phyloP scores from a whole-genome alignment of 176 grass and related monocot genomes.

The Bromus sterilis region DNA sequence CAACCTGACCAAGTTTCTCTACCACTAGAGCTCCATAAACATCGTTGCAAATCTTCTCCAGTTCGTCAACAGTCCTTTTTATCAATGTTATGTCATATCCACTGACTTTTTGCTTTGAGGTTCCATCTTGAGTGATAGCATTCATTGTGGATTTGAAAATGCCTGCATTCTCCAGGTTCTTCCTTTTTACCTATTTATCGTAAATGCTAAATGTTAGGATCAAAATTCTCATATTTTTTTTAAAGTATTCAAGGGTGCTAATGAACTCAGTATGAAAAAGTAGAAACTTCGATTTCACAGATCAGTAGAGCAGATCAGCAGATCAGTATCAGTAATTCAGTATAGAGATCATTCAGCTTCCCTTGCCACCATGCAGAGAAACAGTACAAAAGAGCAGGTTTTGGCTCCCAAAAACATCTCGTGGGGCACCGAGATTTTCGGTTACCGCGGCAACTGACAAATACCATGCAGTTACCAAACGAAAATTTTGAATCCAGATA shows the following conservation, averaged over 20 bases:
- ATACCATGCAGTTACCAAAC: too few relatives aligned
- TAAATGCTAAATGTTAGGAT: neutral
- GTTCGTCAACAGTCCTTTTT: neutral
- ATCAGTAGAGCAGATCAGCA: too few relatives aligned
- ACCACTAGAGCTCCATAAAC: neutral
- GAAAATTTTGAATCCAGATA: too few relatives aligned
- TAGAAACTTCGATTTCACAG: too few relatives aligned
- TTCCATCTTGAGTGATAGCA: neutral
- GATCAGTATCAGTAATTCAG: too few relatives aligned
- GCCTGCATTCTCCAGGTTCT: neutral
- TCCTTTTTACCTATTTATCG: neutral
- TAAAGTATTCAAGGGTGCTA: neutral
- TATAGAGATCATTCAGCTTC: too few relatives aligned
- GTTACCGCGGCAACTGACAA: too few relatives aligned
- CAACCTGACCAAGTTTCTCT: slow-evolving; percentile 15
- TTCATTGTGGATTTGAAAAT: neutral
- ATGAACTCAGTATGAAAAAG: neutral
- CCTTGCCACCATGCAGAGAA: too few relatives aligned
- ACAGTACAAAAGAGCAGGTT: too few relatives aligned
- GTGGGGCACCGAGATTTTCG: too few relatives aligned
- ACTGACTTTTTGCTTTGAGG: neutral
- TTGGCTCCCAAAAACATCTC: too few relatives aligned
- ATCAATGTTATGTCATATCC: neutral
- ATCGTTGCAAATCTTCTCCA: slow-evolving; percentile 7
- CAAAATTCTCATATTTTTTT: neutral